phyloP scores from a whole-genome alignment of 208 protist species.

The Pavlovales sp. region DNA sequence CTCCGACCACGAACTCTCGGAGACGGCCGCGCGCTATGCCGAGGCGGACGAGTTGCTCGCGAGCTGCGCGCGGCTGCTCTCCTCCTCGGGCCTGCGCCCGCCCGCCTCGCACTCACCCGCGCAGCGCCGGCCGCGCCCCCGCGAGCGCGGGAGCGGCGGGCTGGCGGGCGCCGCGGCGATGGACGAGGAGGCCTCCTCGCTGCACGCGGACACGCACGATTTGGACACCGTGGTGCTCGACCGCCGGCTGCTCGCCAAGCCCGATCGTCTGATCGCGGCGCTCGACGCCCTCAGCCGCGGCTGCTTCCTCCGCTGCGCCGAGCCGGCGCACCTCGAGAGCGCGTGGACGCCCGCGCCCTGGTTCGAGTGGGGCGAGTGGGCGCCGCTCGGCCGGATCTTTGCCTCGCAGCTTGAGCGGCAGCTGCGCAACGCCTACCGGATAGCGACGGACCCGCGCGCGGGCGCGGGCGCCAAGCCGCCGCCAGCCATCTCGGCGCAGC shows the following conservation, averaged over 20 bases:
- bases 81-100: neutral
- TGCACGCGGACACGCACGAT: no score
- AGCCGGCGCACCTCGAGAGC: neutral
- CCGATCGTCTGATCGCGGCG: neutral
- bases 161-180: no score
- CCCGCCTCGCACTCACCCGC: no score
- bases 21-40: no score
- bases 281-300: neutral
- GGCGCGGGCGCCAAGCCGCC: no score
- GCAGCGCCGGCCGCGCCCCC: no score
- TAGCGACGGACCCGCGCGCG: no score
- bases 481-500: neutral
- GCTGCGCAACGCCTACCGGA: neutral
- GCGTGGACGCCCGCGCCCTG: neutral
- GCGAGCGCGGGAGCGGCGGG: no score
- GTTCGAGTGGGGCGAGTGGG: neutral
- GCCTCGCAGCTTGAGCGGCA: neutral
- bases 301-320: neutral
- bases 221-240: neutral
- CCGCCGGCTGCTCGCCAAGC: neutral
- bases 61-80: neutral
- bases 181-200: no score
- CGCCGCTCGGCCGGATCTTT: neutral
- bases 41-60: neutral
- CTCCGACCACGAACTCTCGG: neutral